Conservation (phyloP, 2,329 filamentous ascomycete genomes). For the Ceratocystis harringtonii region DNA sequence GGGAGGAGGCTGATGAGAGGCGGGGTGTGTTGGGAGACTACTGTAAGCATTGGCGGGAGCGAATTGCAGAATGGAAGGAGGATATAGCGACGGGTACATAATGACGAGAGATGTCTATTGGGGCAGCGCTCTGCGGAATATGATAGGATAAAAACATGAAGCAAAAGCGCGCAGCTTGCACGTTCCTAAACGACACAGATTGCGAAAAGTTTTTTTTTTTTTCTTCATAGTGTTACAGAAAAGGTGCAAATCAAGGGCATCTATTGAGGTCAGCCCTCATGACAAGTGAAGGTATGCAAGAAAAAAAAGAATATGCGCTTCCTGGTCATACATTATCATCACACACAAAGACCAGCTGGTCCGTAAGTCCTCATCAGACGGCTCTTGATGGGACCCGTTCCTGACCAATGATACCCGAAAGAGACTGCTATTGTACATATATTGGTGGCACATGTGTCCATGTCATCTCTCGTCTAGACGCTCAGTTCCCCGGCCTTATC, state of each 20-base stretch:
- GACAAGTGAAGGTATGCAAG: not conserved
- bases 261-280: not conserved
- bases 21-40: slow-evolving; percentile 21
- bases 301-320: slow-evolving; percentile 1
- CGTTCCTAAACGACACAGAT: not conserved
- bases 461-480: not conserved
- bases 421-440: slow-evolving; percentile 10
- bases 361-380: not conserved
- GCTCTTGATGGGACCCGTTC: not conserved
- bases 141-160: too few species aligned
- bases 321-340: slow-evolving; percentile 7
- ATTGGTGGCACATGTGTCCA: not conserved
- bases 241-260: slow-evolving; percentile 27
- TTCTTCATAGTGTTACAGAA: slow-evolving; percentile 19
- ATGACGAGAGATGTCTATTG: not conserved
- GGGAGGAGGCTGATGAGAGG: slow-evolving; percentile 52
- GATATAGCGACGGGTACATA: not conserved
- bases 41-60: slow-evolving; percentile 17
- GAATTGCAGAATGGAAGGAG: slow-evolving; percentile 1
- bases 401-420: slow-evolving; percentile 4
- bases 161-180: not conserved
- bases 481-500: not conserved
- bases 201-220: slow-evolving; percentile 16
- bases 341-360: slow-evolving; percentile 5
- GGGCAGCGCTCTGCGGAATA: too few species aligned